Evolutionary conservation across 2,329 filamentous ascomycete genomes (phyloP).

Genomic region (Clarireedia monteithiana): DNA sequence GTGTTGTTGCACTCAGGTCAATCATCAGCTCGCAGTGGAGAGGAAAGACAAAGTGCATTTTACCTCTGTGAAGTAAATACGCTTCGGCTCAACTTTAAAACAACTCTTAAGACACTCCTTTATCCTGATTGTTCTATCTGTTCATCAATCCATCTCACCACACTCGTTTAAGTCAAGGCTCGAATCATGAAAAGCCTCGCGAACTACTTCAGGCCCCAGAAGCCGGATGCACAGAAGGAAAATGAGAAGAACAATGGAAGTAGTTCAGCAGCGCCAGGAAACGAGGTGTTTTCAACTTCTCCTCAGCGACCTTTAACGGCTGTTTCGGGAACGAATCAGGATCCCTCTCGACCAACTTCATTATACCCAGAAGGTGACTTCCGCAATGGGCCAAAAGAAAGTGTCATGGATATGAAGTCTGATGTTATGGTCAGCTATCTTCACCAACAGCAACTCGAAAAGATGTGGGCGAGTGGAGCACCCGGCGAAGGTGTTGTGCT

Average conservation of each 20-base stretch:
- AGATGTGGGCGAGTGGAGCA: slow-evolving; percentile 40
- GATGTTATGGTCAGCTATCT: slow-evolving; percentile 59
- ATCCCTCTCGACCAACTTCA: slow-evolving; percentile 22
- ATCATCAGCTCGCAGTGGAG: neutral
- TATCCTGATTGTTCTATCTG: too few relatives aligned
- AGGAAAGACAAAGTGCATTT: neutral
- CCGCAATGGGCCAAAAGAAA: slow-evolving; percentile 36
- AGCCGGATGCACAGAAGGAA: neutral
- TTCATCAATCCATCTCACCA: too few relatives aligned
- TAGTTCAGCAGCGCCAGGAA: too few relatives aligned
- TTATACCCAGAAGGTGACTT: slow-evolving; percentile 34
- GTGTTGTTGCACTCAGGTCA: neutral
- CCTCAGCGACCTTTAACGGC: too few relatives aligned
- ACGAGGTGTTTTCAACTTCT: too few relatives aligned
- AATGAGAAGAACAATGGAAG: neutral
- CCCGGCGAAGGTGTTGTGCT: slow-evolving; percentile 47
- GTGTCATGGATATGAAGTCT: slow-evolving; percentile 45
- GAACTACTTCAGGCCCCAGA: too few relatives aligned
- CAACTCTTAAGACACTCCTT: too few relatives aligned
- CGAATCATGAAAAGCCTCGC: too few relatives aligned
- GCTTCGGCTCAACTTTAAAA: too few relatives aligned
- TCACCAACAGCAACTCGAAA: slow-evolving; percentile 52
- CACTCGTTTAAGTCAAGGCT: too few relatives aligned
- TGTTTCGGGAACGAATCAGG: neutral
- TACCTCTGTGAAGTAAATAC: too few relatives aligned